Evolutionary conservation across 2,329 filamentous ascomycete genomes (phyloP), one percentile per base, ranked within the genome.

Genomic region (Venturiaceae sp.): DNA sequence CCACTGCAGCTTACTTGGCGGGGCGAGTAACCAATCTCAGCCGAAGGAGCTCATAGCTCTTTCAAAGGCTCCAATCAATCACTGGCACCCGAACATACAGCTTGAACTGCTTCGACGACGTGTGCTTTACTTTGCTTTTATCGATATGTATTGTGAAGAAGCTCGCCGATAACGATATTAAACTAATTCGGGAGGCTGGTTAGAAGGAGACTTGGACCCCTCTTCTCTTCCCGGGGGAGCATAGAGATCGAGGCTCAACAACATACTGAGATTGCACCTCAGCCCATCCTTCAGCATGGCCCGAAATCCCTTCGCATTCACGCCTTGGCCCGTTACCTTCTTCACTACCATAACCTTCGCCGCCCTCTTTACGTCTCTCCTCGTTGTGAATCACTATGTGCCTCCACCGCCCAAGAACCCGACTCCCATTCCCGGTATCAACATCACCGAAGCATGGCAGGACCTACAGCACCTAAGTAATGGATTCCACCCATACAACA

Each of bases 401-500:
- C 88, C 92, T 5, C 68, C 80, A 21, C 80, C 84, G 54, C 86
- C 88, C 0, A 72, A 69, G 3, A 76, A 77, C 37, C 76, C 80
- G 39, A 76, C 73, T 9, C 74, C 74, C 5, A 80, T 81, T 37
- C 67, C 75, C 8, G 91, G 90, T 19, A 75, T 95, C 66, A 90
- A 96, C 66, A 74, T 97, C 57, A 87, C 86, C 2, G 85, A 95
- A 72, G 90, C 92, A 37, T 97, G 92, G 92, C 73, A 79, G 13
- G 92, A 97, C 68, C 78, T 99, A 33, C 83, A 90, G 61, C 75
- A 79, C 58, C 79, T 99, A 53, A 92, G 87, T 34, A 79, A 79
- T 62, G 78, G 80, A 1, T 94, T 88, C 68, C 94, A 96, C 69
- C 92, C 94, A 0, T 96, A 90, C 76, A 96, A 96, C 73, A 92